Base-by-base conservation (phyloP, 129 eudicot genomes). In the Chrysanthemum lavandulifolium region DNA sequence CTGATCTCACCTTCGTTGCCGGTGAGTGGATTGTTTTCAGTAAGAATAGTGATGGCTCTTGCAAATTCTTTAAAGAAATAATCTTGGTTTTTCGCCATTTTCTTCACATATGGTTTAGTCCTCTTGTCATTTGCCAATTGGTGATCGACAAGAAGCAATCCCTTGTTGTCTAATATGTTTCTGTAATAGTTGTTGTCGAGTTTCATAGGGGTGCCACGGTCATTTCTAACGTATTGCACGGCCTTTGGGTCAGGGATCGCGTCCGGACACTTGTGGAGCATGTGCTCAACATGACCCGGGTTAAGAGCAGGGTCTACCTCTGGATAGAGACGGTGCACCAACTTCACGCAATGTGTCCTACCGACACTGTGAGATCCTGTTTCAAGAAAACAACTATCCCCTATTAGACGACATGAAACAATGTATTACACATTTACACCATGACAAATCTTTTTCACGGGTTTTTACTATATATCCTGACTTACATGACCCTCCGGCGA, bases 321-420 rank as follows among this genome's bases (percentile, higher is more conserved):
- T 3, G 99, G 99, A 79, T 94, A 94, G 14, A 94, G 61, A 55
- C 99, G 89, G 91, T 94, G 99, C 72, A 94, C 99, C 84, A 94
- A 54, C 79, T 94, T 94, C 64, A 88, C 91, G 51, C 99, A 94
- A 72, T 94, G 99, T 74, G 99, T 94, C 82, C 99, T 75, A 13
- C 99, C 99, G 27, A 94, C 99, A 58, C 99, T 94, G 86, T 94
- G 99, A 59, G 99, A 74, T 50, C 98, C 98, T 89, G 72, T 63
- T 43, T 61, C 57, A 48, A 65, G 56, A n/a, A 21, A 58, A 72
- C 33, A 40, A 67, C n/a, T 13, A 61, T 2, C 2, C 14, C 63
- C 0, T 23, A 23, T 23, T 13, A 50, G 5, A 23, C 10, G 3
- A 18, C 61, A 5, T 21, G 51, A 29, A 19, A 61, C 67, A 62